Conservation (phyloP, 2,329 filamentous ascomycete species). For the Stylonectria norvegica region DNA sequence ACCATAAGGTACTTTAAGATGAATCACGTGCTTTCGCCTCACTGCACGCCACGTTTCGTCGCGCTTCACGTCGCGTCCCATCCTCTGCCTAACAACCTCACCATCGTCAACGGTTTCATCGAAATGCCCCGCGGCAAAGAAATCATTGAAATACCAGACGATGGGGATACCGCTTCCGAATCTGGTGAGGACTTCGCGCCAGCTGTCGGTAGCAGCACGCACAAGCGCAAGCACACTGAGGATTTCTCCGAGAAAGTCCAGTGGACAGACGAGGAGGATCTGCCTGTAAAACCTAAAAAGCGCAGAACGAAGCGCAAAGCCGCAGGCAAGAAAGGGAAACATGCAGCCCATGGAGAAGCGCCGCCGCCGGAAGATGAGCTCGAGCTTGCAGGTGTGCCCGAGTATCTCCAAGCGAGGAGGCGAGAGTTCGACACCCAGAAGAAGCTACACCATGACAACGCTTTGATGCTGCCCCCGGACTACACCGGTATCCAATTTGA, state of each 20-base stretch:
- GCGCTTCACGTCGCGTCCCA: conserved; percentile 10
- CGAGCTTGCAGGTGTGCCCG: conserved; percentile 61
- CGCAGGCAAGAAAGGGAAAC: conserved; percentile 24
- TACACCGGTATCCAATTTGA: conserved; percentile 73
- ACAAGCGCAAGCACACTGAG: conserved; percentile 38
- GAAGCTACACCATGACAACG: conserved; percentile 60
- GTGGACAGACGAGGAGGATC: conserved; percentile 58
- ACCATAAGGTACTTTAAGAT: neutral
- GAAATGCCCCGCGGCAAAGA: conserved; percentile 16
- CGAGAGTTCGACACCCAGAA: conserved; percentile 63
- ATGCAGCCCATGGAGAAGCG: conserved; percentile 27
- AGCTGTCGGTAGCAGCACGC: conserved; percentile 7
- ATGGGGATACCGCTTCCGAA: conserved; percentile 21
- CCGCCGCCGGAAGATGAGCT: conserved; percentile 40
- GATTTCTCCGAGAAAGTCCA: conserved; percentile 42
- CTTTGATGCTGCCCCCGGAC: conserved; percentile 72
- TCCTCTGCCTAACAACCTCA: conserved; percentile 1
- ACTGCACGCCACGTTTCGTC: conserved; percentile 7
- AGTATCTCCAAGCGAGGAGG: conserved; percentile 68
- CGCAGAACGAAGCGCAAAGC: conserved; percentile 29
- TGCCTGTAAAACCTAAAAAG: conserved; percentile 54
- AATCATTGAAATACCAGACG: conserved; percentile 28
- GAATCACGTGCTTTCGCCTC: conserved; percentile 26
- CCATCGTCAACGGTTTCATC: conserved; percentile 1
- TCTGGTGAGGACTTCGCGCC: conserved; percentile 10